A percentile compares a stretch with the other conserved stretches of the same genome.
Conservation (phyloP, 2,329 filamentous ascomycete species). For the Davidsoniella virescens region DNA sequence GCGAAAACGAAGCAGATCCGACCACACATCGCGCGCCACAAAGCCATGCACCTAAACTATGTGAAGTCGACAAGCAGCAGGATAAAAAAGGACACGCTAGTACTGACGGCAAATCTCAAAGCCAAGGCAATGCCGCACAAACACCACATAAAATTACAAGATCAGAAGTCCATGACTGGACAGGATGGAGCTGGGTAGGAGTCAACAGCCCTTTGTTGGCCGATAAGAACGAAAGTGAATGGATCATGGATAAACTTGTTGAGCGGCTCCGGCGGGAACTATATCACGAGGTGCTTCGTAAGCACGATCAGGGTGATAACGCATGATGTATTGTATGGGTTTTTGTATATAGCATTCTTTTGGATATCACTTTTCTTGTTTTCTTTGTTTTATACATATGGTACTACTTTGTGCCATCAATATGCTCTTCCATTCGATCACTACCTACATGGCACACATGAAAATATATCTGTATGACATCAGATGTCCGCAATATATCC, state of each 20-base stretch:
- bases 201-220: slow-evolving; percentile 54
- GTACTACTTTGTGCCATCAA: no score
- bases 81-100: slow-evolving; percentile 5
- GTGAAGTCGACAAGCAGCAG: neutral
- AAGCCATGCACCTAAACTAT: neutral
- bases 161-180: slow-evolving; percentile 4
- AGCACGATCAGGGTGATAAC: slow-evolving; percentile 6
- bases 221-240: slow-evolving; percentile 50
- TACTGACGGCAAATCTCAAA: neutral
- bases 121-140: slow-evolving; percentile 1
- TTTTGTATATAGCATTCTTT: neutral
- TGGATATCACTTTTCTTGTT: neutral
- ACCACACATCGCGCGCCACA: slow-evolving; percentile 30
- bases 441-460: no score
- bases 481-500: no score
- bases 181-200: slow-evolving; percentile 41
- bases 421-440: no score
- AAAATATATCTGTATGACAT: no score
- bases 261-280: slow-evolving; percentile 40
- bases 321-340: neutral
- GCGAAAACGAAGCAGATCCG: slow-evolving; percentile 40
- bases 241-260: slow-evolving; percentile 52
- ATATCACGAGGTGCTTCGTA: slow-evolving; percentile 20
- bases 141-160: neutral
- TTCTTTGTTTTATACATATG: neutral